Evolutionary conservation across 2,329 filamentous ascomycete genomes (phyloP).

Genomic region (Penicillium sp.): DNA sequence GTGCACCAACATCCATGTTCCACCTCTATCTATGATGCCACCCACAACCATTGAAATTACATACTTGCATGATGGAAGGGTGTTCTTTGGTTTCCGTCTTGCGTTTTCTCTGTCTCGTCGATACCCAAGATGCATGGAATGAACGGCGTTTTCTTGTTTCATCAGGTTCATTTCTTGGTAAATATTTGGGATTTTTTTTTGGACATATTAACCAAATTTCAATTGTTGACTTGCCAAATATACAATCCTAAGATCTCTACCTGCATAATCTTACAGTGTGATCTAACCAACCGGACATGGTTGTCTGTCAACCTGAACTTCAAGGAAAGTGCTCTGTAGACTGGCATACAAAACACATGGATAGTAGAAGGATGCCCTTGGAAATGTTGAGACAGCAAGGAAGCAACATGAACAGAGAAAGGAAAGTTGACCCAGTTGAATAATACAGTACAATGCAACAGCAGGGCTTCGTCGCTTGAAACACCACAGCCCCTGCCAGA

Average conservation of each 20-base stretch:
- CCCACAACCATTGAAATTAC: conserved; percentile 3
- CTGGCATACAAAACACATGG: no score
- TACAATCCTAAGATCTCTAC: no score
- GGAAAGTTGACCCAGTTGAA: conserved; percentile 22
- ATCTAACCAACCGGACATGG: no score
- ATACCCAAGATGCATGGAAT: conserved; percentile 26
- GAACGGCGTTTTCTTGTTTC: conserved; percentile 16
- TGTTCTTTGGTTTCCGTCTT: conserved; percentile 15
- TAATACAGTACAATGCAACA: conserved; percentile 30
- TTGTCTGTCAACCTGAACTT: no score
- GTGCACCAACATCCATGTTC: conserved; percentile 42
- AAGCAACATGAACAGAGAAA: conserved; percentile 17
- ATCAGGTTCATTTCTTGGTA: no score
- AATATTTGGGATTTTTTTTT: no score
- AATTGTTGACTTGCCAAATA: no score
- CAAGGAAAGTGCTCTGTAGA: no score
- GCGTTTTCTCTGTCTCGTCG: conserved; percentile 12
- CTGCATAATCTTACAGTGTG: no score
- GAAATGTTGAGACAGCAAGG: conserved; percentile 14
- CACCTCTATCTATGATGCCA: conserved; percentile 47
- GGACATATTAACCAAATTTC: no score
- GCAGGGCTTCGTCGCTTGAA: conserved; percentile 9
- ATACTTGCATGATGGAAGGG: conserved; percentile 21
- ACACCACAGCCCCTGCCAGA: conserved; percentile 8
- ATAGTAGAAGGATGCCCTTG: no score